phyloP scores from a whole-genome alignment of 2,329 filamentous ascomycete genomes.

The Periconia digitata region DNA sequence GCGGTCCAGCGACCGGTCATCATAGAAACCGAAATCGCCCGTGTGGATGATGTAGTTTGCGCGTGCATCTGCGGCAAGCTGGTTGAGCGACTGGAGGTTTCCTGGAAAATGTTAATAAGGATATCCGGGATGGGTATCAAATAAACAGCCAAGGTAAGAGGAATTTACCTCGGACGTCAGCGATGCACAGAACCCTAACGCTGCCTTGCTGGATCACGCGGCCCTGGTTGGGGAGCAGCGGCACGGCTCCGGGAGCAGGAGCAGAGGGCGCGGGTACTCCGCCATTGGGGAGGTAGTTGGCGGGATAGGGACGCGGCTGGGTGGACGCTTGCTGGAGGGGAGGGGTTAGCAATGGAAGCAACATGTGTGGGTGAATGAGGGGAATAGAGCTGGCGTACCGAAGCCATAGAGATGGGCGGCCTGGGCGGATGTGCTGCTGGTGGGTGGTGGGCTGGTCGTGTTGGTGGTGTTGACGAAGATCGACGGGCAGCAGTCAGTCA shows the following conservation, averaged over 20 bases:
- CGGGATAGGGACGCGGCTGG: constrained; percentile 54
- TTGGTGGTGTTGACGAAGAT: not conserved
- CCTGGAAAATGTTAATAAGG: constrained; percentile 57
- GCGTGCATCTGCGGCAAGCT: constrained; percentile 89
- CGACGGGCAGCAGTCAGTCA: not conserved
- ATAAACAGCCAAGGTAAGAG: not conserved
- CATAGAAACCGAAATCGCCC: constrained; percentile 98
- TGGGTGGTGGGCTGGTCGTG: constrained; percentile 21
- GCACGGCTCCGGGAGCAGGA: constrained; percentile 47
- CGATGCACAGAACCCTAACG: constrained; percentile 54
- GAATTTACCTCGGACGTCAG: constrained; percentile 55
- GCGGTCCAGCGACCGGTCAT: constrained; percentile 90
- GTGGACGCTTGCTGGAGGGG: constrained; percentile 51
- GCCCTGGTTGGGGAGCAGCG: constrained; percentile 56
- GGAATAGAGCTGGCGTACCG: too few species aligned
- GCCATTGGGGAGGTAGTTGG: constrained; percentile 52
- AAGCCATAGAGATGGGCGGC: constrained; percentile 36
- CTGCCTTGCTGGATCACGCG: constrained; percentile 54
- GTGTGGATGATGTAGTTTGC: constrained; percentile 99
- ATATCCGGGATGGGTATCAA: not conserved
- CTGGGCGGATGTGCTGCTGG: too few species aligned
- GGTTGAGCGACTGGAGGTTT: constrained; percentile 92
- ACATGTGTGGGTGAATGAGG: too few species aligned
- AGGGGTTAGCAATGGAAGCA: constrained; percentile 4
- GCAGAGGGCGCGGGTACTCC: constrained; percentile 43